Evolutionary conservation across 2,329 filamentous ascomycete species (phyloP), one percentile per base, ranked within the genome.

Genomic region (Alternaria longipes): DNA sequence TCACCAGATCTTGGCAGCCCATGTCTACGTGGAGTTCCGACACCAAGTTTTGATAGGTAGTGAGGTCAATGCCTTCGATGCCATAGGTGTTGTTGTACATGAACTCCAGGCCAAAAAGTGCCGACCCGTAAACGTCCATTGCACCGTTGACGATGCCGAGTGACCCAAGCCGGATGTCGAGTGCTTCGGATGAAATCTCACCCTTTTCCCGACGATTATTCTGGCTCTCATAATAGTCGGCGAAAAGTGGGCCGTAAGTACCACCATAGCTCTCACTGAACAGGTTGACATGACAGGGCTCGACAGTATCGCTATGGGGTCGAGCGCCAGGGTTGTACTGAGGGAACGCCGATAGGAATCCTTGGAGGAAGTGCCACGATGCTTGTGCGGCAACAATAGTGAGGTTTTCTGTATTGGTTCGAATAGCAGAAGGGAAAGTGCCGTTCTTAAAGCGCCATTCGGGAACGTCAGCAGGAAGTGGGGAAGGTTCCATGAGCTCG

Each of bases 121-220:
- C 81, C 77, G 92, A 89, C 1, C 88, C 82, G 30, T 87, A 74
- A 66, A 86, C 83, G 70, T 93, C 91, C 36, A 93, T 81, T 65
- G 89, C 87, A 12, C 90, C 90, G 74, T 93, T 91, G 59, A 92
- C 81, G 59, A 93, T 90, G 22, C 90, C 90, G 0, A 93, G 77
- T 0, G 89, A 86, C 14, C 80, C 81, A 8, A 93, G 81, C 55
- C 85, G 84, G 50, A 91, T 86, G 30, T 87, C 83, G 11, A 90
- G 77, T 2, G 86, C 88, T 36, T 78, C 81, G 61, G 84, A 76
- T 8, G 83, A 74, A 1, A 86, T 59, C 2, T 82, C 75, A 3
- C 87, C 85, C 56, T 82, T 84, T n/a, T 75, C 71, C 14, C 85
- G 84, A 54, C 81, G 81, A 18, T 80, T 74, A 66, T 92, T 93